These are phyloP conservation scores for Colletotrichum sidae DNA, from an alignment of 2,329 filamentous ascomycete species.

Conservation along the genomic window DNA sequence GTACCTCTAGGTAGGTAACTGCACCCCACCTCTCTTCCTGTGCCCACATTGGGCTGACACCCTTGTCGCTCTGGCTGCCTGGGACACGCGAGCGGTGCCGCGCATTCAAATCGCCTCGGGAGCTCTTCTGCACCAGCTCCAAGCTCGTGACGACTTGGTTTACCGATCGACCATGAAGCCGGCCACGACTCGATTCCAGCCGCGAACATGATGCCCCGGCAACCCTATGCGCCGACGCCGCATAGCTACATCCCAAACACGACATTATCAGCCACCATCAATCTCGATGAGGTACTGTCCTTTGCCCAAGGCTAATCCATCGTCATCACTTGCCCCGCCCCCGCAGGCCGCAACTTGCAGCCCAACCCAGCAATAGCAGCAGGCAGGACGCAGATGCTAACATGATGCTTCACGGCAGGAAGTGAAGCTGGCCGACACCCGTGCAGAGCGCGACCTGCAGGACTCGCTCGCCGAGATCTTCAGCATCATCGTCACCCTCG, in stretches of 20 bases:
- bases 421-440: constrained; percentile 89
- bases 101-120: not conserved
- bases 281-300: constrained; percentile 82
- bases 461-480: constrained; percentile 98
- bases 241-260: constrained; percentile 92
- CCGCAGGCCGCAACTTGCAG: constrained; percentile 50
- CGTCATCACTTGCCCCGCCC: constrained; percentile 16
- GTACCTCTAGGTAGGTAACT: no score
- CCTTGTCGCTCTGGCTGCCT: not conserved
- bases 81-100: not conserved
- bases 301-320: not conserved
- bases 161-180: constrained; percentile 31
- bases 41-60: no score
- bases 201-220: constrained; percentile 64
- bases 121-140: constrained; percentile 18
- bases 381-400: constrained; percentile 2
- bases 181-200: constrained; percentile 22
- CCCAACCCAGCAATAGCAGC: no score
- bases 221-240: constrained; percentile 89
- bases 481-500: constrained; percentile 95
- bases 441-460: constrained; percentile 90
- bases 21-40: no score
- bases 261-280: constrained; percentile 87
- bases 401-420: constrained; percentile 66
- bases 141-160: constrained; percentile 19